A percentile compares a stretch with the other conserved stretches of the same genome.
These are phyloP conservation scores for Podaxis rugospora DNA, from an alignment of 768 basidiomycete species.

Conservation along the genomic window DNA sequence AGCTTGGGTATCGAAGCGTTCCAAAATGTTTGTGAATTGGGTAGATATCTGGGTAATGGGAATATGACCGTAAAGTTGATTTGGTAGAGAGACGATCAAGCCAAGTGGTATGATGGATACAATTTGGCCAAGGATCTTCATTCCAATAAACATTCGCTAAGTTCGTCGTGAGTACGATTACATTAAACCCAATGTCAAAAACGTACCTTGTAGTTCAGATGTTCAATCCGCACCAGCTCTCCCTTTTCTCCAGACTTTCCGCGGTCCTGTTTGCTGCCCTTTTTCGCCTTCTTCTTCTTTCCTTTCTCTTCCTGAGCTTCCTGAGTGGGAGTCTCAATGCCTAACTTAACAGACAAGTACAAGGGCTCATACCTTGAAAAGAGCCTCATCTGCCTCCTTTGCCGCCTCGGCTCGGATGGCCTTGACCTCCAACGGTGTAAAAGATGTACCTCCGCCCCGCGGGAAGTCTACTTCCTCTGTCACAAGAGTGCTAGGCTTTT, in stretches of 20 bases:
- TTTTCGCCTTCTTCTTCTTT: slow-evolving; percentile 39
- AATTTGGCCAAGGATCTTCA: slow-evolving; percentile 87
- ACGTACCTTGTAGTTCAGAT: slow-evolving; percentile 87
- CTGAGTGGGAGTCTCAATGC: neutral
- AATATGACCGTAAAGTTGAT: slow-evolving; percentile 89
- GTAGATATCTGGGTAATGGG: slow-evolving; percentile 90
- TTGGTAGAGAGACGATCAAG: slow-evolving; percentile 90
- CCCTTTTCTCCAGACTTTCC: slow-evolving; percentile 34
- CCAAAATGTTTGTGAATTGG: slow-evolving; percentile 70
- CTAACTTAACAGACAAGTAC: neutral
- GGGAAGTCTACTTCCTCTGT: slow-evolving; percentile 89
- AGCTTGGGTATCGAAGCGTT: slow-evolving; percentile 52
- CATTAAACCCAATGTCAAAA: neutral
- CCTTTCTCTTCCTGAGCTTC: slow-evolving; percentile 34
- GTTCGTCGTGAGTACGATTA: slow-evolving; percentile 9
- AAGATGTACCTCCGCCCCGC: slow-evolving; percentile 85
- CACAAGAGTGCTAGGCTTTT: slow-evolving; percentile 20
- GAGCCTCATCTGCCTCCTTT: slow-evolving; percentile 78
- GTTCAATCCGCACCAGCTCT: slow-evolving; percentile 73
- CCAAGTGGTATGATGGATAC: slow-evolving; percentile 84
- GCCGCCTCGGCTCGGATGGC: slow-evolving; percentile 77
- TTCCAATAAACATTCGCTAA: slow-evolving; percentile 76
- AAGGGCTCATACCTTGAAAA: slow-evolving; percentile 54
- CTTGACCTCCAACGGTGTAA: slow-evolving; percentile 90
- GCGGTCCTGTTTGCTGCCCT: slow-evolving; percentile 42